Percentiles rank a stretch among this genome's conserved stretches.
Conservation (phyloP, 257 asterid genomes). For the Schizonepeta tenuifolia region DNA sequence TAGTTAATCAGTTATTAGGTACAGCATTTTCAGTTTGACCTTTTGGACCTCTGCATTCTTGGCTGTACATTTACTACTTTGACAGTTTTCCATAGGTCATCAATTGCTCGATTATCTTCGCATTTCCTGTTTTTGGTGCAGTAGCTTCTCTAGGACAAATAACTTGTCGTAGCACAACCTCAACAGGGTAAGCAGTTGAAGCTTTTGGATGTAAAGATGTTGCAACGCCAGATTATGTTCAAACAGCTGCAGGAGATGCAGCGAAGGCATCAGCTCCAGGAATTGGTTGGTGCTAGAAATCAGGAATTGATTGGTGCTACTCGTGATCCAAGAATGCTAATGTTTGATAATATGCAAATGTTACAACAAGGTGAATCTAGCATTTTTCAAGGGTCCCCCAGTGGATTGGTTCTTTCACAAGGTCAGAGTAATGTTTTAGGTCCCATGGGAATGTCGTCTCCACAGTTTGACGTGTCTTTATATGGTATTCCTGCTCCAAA, state of each 20-base stretch:
- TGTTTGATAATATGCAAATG: constrained; percentile 48
- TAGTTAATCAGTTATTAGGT: constrained; percentile 7
- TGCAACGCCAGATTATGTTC: constrained; percentile 71
- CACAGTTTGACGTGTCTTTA: constrained; percentile 48
- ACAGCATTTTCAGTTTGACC: background rate
- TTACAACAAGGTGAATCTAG: constrained; percentile 43
- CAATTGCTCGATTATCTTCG: constrained; percentile 2
- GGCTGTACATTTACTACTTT: background rate
- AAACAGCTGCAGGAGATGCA: constrained; percentile 77
- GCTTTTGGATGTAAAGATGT: constrained; percentile 46
- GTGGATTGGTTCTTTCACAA: constrained; percentile 56
- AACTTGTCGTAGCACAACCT: constrained; percentile 33
- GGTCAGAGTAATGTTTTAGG: constrained; percentile 26
- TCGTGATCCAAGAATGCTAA: constrained; percentile 53
- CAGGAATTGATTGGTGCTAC: constrained; percentile 38
- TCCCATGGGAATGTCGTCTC: constrained; percentile 41
- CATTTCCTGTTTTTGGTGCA: constrained; percentile 20
- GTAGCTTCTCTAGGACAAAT: constrained; percentile 26
- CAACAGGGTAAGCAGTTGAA: constrained; percentile 27
- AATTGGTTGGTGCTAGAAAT: constrained; percentile 44
- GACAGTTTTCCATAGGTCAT: background rate
- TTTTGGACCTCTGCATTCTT: constrained; percentile 22
- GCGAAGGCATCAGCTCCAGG: constrained; percentile 67
- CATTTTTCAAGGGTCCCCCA: constrained; percentile 37
- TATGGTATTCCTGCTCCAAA: constrained; percentile 46